Evolutionary conservation across 495 filamentous ascomycete species (phyloP).

Genomic region (Bacidia rubella): DNA sequence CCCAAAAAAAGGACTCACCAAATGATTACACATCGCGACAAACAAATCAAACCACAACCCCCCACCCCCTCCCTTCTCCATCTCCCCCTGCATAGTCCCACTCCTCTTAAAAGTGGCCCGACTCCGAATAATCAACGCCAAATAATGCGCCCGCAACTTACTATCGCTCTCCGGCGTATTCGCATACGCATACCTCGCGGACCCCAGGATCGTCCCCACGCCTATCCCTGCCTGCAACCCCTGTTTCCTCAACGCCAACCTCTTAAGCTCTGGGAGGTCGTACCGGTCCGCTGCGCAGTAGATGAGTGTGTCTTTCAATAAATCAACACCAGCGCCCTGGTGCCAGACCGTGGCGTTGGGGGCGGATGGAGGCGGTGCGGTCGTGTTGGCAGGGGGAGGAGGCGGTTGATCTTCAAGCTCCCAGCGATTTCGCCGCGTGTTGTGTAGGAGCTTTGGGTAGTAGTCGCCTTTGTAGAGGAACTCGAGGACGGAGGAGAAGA

Average conservation of each 20-base stretch:
- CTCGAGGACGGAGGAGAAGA: constrained; percentile 82
- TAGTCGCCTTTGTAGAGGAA: constrained; percentile 94
- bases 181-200: constrained; percentile 75
- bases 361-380: constrained; percentile 27
- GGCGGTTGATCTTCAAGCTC: constrained; percentile 51
- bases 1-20: constrained; percentile 32
- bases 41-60: constrained; percentile 75
- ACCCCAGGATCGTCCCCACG: constrained; percentile 68
- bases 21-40: constrained; percentile 84
- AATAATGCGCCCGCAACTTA: constrained; percentile 77
- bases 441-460: constrained; percentile 61
- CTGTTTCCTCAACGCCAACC: constrained; percentile 72
- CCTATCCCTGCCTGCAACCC: constrained; percentile 71
- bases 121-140: constrained; percentile 79
- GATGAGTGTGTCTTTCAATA: constrained; percentile 79
- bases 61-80: constrained; percentile 73
- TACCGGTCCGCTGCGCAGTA: constrained; percentile 83
- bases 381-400: constrained; percentile 22
- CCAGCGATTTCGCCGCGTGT: constrained; percentile 53
- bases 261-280: constrained; percentile 66
- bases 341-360: constrained; percentile 51
- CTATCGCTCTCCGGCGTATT: constrained; percentile 82
- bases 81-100: constrained; percentile 93
- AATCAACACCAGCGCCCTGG: constrained; percentile 44
- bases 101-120: constrained; percentile 79